Evolutionary conservation across 305 asterid genomes (phyloP), one percentile per base, ranked within the genome.

Genomic region (Fraxinus paxiana): DNA sequence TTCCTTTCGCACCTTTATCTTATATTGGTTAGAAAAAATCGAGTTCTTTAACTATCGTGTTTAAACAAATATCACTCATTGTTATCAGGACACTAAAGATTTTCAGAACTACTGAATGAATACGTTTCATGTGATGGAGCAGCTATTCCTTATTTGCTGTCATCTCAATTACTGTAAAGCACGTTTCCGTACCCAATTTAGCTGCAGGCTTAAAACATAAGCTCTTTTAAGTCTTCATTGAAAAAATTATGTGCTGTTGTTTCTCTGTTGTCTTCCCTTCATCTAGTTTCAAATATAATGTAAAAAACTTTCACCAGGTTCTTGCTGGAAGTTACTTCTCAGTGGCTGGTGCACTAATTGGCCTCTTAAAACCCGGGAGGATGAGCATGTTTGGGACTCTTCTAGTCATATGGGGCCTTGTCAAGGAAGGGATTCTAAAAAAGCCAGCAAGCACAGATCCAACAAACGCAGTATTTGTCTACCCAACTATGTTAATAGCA

Each of bases 331-430:
- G 98, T 89, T 94, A 96, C 88, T 94, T 96, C 86, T 81, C 92
- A 18, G 97, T 92, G 74, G 98, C 98, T 73, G 99, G 99, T 79
- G 85, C 95, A 9, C 86, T 96, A 1, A 85, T 92, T 38, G 97
- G 98, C 34, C 41, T 94, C 33, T 33, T 96, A 41, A 92, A 91
- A 82, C 92, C 97, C 0, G 98, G 99, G 76, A 89, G 99, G 86
- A 94, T 94, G 98, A 93, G 97, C 89, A 92, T 92, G 97, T 96
- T 94, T 31, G 97, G 98, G 75, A 91, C 94, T n/a, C 98, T 96
- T 84, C 89, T 92, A 3, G 83, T 94, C 35, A 80, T 91, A 10
- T 96, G 99, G 98, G 98, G 98, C 77, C 98, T 96, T 17, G 92
- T 94, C 56, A 94, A 94, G 85, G 99, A 96, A 87, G 97, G 98